Percentiles rank a stretch among this genome's conserved stretches.
These are phyloP conservation scores for Saccharomyces pastorianus DNA, from an alignment of 1,139 yeast genomes.

Conservation along the genomic window DNA sequence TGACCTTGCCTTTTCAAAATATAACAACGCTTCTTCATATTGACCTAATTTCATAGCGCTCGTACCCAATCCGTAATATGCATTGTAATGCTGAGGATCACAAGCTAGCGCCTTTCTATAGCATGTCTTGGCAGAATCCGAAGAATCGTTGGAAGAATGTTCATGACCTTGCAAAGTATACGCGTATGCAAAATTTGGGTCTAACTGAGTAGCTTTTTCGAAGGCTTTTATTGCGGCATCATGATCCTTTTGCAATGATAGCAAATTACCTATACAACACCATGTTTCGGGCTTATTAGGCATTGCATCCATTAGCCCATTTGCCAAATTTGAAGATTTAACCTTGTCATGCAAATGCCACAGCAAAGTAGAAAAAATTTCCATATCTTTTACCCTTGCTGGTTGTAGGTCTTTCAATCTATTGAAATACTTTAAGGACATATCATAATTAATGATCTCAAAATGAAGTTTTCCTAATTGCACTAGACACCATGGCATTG, in stretches of 20 bases:
- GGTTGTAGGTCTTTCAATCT: constrained; percentile 62
- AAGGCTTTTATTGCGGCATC: constrained; percentile 89
- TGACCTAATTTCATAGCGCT: constrained; percentile 84
- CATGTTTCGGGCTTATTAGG: constrained; percentile 72
- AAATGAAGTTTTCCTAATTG: constrained; percentile 75
- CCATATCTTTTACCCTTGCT: constrained; percentile 85
- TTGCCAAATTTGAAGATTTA: constrained; percentile 74
- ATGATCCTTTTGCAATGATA: constrained; percentile 75
- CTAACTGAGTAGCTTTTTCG: constrained; percentile 63
- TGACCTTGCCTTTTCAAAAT: constrained; percentile 77
- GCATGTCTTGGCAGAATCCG: constrained; percentile 79
- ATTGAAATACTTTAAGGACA: constrained; percentile 57
- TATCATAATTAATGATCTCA: constrained; percentile 80
- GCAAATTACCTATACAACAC: constrained; percentile 87
- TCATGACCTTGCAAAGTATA: constrained; percentile 94
- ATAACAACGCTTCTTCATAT: constrained; percentile 73
- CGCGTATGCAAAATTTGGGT: constrained; percentile 76
- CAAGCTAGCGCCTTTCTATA: constrained; percentile 71
- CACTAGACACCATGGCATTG: constrained; percentile 82
- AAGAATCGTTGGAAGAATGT: constrained; percentile 77
- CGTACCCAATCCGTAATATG: constrained; percentile 94
- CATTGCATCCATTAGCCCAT: constrained; percentile 65
- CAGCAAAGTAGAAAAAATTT: constrained; percentile 74
- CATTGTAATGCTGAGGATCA: constrained; percentile 84
- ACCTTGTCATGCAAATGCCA: constrained; percentile 89